Evolutionary conservation across 345 rosid genomes (phyloP), one percentile per base, ranked within the genome.

Genomic region (Eucalyptus sp.): DNA sequence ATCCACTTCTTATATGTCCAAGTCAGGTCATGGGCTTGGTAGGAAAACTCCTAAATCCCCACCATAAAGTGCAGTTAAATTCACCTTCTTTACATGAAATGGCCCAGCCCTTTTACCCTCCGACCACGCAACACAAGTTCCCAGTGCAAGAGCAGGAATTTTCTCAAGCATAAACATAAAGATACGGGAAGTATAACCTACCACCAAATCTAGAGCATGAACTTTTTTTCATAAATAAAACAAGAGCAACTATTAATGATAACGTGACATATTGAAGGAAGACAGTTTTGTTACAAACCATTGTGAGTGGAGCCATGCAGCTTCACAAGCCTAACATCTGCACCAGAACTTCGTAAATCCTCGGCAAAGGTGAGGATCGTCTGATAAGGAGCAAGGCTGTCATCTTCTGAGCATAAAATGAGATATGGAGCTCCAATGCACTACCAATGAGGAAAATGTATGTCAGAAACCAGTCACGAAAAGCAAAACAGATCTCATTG

Each of bases 361-460:
- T 88, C 93, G 33, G 94, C 92, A 90, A 96, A 98, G 88, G 90
- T 90, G 68, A 88, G 90, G 88, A 98, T 94, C 33, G 91, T 93
- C 87, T 91, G 93, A 90, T 90, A 93, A 2, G 97, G 96, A 31
- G 97, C 98, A 79, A 94, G 95, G 20, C 93, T 94, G 71, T 98
- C 98, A 91, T 91, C 94, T 92, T 94, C 96, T 7, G 99, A 97
- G 95, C 96, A 98, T 83, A 98, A 84, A 89, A 97, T 91, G 51
- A 97, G 96, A 93, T 93, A 97, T 29, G 98, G 99, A 90, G 98
- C 96, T 9, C 94, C 97, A 31, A 96, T 89, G 86, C 94, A 96
- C 99, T 98, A 90, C 17, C 71, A 31, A 90, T 13, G 88, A 88
- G 86, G 83, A 37, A 80, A 89, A 10, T 48, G 86, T 56, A 50